phyloP scores from a whole-genome alignment of 257 asterid species.

The Solanum tacnaense region DNA sequence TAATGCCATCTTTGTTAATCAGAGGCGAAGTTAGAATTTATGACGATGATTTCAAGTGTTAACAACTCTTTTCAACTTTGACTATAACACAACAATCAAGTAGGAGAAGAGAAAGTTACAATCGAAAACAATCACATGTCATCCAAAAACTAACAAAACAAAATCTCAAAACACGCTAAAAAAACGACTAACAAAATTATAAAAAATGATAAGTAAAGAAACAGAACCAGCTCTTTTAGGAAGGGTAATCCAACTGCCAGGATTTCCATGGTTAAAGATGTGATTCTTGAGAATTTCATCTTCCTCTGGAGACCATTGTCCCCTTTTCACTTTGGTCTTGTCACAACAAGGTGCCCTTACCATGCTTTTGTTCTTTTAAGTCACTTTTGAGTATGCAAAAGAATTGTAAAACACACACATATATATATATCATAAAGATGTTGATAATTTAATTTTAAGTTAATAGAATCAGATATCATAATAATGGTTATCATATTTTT shows the following conservation, averaged over 20 bases:
- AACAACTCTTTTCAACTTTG: background rate
- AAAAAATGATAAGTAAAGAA: background rate
- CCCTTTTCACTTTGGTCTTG: conserved; percentile 47
- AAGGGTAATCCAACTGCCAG: conserved; percentile 41
- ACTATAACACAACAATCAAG: background rate
- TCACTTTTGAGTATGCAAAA: background rate
- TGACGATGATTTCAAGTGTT: too few species aligned
- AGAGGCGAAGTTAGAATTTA: background rate
- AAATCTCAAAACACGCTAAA: background rate
- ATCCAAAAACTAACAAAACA: background rate
- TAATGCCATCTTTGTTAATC: background rate
- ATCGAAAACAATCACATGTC: background rate
- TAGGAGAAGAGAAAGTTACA: background rate
- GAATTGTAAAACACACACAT: background rate
- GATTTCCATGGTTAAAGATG: conserved; percentile 33
- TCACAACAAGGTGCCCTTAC: conserved; percentile 56
- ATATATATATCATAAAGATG: background rate
- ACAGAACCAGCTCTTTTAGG: conserved; percentile 46
- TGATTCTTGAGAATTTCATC: conserved; percentile 41
- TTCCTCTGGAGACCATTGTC: conserved; percentile 61
- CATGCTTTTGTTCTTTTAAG: conserved; percentile 7
- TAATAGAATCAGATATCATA: background rate
- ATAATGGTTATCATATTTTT: background rate
- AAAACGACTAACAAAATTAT: background rate
- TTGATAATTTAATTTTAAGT: background rate